A percentile compares a stretch with the other conserved stretches of the same genome.
These are phyloP conservation scores for Alloteropsis semialata DNA, from an alignment of 176 grass and related monocot species.

Conservation along the genomic window DNA sequence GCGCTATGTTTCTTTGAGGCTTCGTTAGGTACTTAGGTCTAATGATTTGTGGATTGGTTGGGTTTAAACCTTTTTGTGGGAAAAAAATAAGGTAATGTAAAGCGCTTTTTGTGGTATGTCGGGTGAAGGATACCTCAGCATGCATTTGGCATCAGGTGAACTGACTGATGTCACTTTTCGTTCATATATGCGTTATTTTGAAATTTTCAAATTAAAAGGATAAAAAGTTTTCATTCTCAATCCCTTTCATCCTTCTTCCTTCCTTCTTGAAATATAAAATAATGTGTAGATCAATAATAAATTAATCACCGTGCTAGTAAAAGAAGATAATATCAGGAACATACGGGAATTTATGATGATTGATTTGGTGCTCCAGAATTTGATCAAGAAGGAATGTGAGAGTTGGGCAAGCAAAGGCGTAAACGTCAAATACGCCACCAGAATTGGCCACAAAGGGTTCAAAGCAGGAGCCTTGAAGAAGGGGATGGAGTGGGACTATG, in stretches of 20 bases:
- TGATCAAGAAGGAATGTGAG: conserved; percentile 63
- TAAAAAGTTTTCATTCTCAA: neutral
- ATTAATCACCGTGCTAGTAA: neutral
- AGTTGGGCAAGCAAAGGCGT: conserved; percentile 59
- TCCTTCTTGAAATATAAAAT: neutral
- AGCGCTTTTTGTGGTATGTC: neutral
- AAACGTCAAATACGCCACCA: conserved; percentile 53
- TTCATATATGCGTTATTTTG: neutral
- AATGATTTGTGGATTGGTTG: neutral
- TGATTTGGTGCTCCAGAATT: conserved; percentile 41
- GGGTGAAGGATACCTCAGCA: neutral
- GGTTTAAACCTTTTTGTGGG: neutral
- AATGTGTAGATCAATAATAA: too few species aligned
- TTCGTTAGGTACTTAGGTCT: neutral
- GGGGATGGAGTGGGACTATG: conserved; percentile 66
- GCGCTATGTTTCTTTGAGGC: neutral
- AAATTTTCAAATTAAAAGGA: neutral
- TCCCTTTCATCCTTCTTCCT: neutral
- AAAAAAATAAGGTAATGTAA: neutral
- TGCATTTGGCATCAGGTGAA: neutral
- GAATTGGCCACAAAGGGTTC: conserved; percentile 59
- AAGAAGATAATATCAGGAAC: neutral
- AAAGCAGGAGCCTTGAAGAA: conserved; percentile 74
- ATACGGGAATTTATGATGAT: neutral
- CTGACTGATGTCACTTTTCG: neutral